Base-by-base conservation (phyloP, 345 rosid genomes). In the Eucalyptus curtisii region DNA sequence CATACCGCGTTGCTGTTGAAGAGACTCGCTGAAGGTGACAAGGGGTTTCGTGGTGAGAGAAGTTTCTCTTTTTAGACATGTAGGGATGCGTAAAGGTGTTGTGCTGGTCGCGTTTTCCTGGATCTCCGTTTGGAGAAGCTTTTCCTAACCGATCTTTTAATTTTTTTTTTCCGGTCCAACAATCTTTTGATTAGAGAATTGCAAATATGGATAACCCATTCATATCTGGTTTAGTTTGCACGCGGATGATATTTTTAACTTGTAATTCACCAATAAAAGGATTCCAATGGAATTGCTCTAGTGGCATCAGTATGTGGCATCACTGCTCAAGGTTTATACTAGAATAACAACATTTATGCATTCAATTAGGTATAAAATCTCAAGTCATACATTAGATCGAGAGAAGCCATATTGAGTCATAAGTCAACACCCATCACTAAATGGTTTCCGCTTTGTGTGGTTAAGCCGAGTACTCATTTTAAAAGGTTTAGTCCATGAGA, bases 401-500 rank as follows among this genome's bases (percentile, higher is more conserved):
- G 44, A 71, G 45, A 71, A 10, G 44, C 45, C 81, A 71, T 19
- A 71, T 17, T 37, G 81, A 33, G 25, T 71, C 81, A 33, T 71
- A 33, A 68, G 44, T 33, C 24, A 17, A 71, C 81, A 17, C 81
- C 24, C 81, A 33, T 17, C 76, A 7, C 37, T 14, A 64, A 64
- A 2, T 2, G 3, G 76, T 64, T 64, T 31, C 40, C 37, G 7
- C 10, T 7, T n/a, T 7, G 76, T 64, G 19, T 64, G 19, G 40
- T 64, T 64, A 64, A 64, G 76, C 0, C 1, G 0, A 64, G 3
- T 64, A 15, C 20, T 31, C 76, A 31, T 64, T 64, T n/a, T 64
- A 64, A n/a, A n/a, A n/a, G 3, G 40, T 14, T 64, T 14, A 3
- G 1, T n/a, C 3, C 14, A n/a, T 4, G 14, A 14, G 6, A 15